These are phyloP conservation scores for Erysiphe pulchra DNA, from an alignment of 2,329 filamentous ascomycete species.

Conservation along the genomic window DNA sequence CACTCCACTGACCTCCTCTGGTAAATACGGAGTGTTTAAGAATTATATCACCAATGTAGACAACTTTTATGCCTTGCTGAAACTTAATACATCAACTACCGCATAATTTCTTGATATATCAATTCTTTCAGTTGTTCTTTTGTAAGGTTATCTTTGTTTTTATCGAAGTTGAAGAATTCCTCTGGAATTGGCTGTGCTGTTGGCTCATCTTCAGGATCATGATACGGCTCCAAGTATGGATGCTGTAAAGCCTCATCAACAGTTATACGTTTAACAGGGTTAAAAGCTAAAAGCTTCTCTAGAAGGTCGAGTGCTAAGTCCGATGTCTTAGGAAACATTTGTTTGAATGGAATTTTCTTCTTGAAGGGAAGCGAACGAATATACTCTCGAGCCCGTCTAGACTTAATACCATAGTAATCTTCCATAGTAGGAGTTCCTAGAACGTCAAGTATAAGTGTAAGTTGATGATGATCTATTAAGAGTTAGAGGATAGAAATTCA, in stretches of 20 bases:
- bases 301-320: constrained; percentile 80
- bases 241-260: constrained; percentile 95
- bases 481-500: constrained; percentile 93
- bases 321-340: constrained; percentile 97
- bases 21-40: no score
- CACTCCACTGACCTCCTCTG: no score
- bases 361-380: constrained; percentile 96
- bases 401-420: constrained; percentile 99
- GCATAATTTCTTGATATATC: constrained; percentile 87
- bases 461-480: constrained; percentile 80
- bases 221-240: constrained; percentile 94
- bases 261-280: constrained; percentile 93
- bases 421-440: constrained; percentile 98
- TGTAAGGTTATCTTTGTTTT: constrained; percentile 96
- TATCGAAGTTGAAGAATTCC: constrained; percentile 99
- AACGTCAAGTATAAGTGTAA: constrained; percentile 90
- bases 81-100: constrained; percentile 8
- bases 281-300: constrained; percentile 91
- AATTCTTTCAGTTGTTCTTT: constrained; percentile 95
- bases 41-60: no score
- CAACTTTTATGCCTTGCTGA: neutral
- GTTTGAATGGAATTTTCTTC: constrained; percentile 97
- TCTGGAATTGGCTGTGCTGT: constrained; percentile 91
- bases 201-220: constrained; percentile 95
- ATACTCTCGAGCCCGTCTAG: constrained; percentile 85